Conservation (phyloP, 768 basidiomycete genomes). For the Tricholoma terreum region DNA sequence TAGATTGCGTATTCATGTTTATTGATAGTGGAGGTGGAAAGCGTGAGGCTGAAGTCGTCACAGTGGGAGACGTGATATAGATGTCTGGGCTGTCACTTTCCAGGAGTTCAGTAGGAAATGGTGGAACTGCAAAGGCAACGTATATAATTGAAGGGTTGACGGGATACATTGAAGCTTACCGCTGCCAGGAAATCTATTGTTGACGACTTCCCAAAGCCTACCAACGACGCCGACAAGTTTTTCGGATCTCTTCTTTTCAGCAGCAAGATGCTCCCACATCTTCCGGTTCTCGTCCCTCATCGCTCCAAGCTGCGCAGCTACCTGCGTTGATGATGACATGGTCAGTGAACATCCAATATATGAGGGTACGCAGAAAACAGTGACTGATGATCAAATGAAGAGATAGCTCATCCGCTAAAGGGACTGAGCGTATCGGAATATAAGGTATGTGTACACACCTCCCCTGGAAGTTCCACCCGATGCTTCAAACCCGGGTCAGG, state of each 20-base stretch:
- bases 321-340: constrained; percentile 26
- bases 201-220: constrained; percentile 60
- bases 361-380: not conserved
- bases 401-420: constrained; percentile 3
- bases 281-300: constrained; percentile 73
- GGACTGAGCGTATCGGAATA: not conserved
- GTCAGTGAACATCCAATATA: constrained; percentile 11
- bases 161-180: constrained; percentile 35
- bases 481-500: constrained; percentile 71
- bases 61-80: constrained; percentile 65
- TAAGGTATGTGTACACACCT: constrained; percentile 46
- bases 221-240: constrained; percentile 57
- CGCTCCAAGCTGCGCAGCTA: constrained; percentile 58
- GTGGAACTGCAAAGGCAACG: constrained; percentile 32
- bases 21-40: constrained; percentile 45
- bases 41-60: constrained; percentile 30
- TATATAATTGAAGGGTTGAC: not conserved
- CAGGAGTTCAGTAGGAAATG: constrained; percentile 50
- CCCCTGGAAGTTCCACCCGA: constrained; percentile 77
- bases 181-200: constrained; percentile 51
- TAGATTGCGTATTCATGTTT: constrained; percentile 32
- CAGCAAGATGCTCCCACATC: constrained; percentile 52
- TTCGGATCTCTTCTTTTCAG: constrained; percentile 61
- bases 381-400: not conserved
- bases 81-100: constrained; percentile 67